phyloP scores from a whole-genome alignment of 1,284 basidiomycete species.

The Heterobasidion irregulare region DNA sequence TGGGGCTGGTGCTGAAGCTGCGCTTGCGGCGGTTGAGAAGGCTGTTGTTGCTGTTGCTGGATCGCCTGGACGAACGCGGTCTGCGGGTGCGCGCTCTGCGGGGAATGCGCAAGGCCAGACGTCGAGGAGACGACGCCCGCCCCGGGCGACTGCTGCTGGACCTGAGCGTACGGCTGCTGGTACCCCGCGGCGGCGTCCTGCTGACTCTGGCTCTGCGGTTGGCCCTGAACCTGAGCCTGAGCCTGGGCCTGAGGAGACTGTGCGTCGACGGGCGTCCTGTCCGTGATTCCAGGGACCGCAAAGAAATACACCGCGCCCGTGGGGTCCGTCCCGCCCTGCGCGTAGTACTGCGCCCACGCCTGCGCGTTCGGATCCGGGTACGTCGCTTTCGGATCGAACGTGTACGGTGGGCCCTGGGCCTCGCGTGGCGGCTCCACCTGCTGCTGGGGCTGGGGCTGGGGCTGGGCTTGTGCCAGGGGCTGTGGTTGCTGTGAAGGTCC shows the following conservation, averaged over 20 bases:
- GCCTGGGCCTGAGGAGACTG: neutral
- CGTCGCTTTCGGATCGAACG: conserved; percentile 54
- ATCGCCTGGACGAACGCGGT: conserved; percentile 3
- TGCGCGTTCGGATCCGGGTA: conserved; percentile 70
- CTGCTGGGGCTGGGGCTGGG: conserved; percentile 5
- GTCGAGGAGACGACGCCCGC: neutral
- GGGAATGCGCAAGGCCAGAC: neutral
- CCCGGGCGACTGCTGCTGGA: neutral
- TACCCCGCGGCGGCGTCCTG: neutral
- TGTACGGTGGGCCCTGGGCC: conserved; percentile 53
- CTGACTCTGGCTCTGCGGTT: neutral
- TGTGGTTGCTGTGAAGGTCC: conserved; percentile 15
- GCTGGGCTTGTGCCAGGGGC: conserved; percentile 13
- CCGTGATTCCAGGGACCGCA: conserved; percentile 63
- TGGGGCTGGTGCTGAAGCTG: neutral
- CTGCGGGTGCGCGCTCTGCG: neutral
- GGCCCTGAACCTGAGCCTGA: neutral
- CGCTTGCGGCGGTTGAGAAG: neutral
- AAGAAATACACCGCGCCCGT: conserved; percentile 71
- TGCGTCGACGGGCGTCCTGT: conserved; percentile 11
- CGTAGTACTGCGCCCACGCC: conserved; percentile 77
- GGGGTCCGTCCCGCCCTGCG: conserved; percentile 60
- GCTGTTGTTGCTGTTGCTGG: conserved; percentile 6
- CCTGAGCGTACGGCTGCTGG: neutral
- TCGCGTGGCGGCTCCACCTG: conserved; percentile 4